phyloP scores from a whole-genome alignment of 805 yeast species.

The Cyberlindnera xylosilytica region DNA sequence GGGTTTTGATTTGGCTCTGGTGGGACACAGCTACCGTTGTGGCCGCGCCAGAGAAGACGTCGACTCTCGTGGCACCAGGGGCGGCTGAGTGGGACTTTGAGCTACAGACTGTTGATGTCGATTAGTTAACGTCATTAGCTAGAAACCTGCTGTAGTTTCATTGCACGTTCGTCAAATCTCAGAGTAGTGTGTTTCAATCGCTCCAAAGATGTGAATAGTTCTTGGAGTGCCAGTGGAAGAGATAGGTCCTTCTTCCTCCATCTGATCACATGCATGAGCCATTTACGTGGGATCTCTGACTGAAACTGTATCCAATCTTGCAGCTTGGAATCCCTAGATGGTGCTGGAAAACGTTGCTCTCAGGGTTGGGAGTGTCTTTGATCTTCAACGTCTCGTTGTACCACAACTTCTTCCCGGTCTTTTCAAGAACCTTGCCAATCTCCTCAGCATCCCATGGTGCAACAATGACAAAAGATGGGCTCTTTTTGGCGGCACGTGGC shows the following conservation, averaged over 20 bases:
- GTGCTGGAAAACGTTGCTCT: slow-evolving; percentile 48
- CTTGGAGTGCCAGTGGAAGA: slow-evolving; percentile 10
- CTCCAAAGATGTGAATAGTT: slow-evolving; percentile 6
- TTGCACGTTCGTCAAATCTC: slow-evolving; percentile 46
- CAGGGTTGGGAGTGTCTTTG: slow-evolving; percentile 22
- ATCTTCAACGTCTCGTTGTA: slow-evolving; percentile 37
- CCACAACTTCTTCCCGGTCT: slow-evolving; percentile 13
- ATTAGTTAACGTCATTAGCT: too few relatives aligned
- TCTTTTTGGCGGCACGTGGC: too few relatives aligned
- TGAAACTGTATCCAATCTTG: slow-evolving; percentile 39
- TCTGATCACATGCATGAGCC: slow-evolving; percentile 25
- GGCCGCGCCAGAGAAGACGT: too few relatives aligned
- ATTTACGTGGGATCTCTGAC: slow-evolving; percentile 27
- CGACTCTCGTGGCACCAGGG: too few relatives aligned
- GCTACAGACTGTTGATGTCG: too few relatives aligned
- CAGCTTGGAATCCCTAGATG: slow-evolving; percentile 67
- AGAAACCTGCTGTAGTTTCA: slow-evolving; percentile 52
- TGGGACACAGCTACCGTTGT: too few relatives aligned
- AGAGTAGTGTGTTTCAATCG: slow-evolving; percentile 4
- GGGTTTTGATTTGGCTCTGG: too few relatives aligned
- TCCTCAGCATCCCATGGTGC: slow-evolving; percentile 85
- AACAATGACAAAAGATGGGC: too few relatives aligned
- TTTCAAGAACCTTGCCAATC: slow-evolving; percentile 46
- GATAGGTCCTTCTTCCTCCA: slow-evolving; percentile 1
- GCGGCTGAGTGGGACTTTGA: too few relatives aligned